These are phyloP conservation scores for Botrytis elliptica DNA, from an alignment of 2,329 filamentous ascomycete genomes.

Conservation along the genomic window DNA sequence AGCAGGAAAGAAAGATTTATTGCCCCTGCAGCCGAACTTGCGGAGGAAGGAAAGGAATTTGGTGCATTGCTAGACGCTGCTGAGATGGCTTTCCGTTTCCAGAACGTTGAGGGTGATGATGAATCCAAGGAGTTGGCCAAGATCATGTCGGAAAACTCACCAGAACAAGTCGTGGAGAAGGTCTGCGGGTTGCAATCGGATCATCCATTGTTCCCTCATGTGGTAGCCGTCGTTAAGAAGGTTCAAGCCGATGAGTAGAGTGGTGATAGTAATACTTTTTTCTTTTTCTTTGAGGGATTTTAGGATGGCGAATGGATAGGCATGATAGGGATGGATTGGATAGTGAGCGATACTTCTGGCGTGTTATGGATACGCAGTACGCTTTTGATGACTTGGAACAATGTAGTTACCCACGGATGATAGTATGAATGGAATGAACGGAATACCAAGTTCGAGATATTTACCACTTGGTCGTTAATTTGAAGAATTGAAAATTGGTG, in stretches of 20 bases:
- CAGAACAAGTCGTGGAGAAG: slow-evolving; percentile 74
- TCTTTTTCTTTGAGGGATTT: slow-evolving; percentile 23
- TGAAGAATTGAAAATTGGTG: neutral
- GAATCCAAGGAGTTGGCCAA: slow-evolving; percentile 84
- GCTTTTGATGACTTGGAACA: neutral
- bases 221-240: slow-evolving; percentile 76
- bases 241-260: slow-evolving; percentile 60
- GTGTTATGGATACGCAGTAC: slow-evolving; percentile 9
- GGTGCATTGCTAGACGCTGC: slow-evolving; percentile 75
- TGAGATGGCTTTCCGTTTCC: slow-evolving; percentile 93
- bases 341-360: slow-evolving; percentile 10
- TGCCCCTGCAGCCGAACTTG: slow-evolving; percentile 84
- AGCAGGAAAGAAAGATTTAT: slow-evolving; percentile 95
- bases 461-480: neutral
- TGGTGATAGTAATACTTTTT: slow-evolving; percentile 13
- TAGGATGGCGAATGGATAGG: neutral
- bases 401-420: neutral
- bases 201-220: slow-evolving; percentile 74
- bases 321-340: slow-evolving; percentile 9
- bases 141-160: slow-evolving; percentile 72
- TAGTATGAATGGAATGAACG: neutral
- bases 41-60: slow-evolving; percentile 73
- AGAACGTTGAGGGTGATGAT: slow-evolving; percentile 87
- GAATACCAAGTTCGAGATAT: neutral
- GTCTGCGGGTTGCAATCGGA: slow-evolving; percentile 76